Evolutionary conservation across 495 filamentous ascomycete species (phyloP).

Genomic region (Thermothielavioides terrestris): DNA sequence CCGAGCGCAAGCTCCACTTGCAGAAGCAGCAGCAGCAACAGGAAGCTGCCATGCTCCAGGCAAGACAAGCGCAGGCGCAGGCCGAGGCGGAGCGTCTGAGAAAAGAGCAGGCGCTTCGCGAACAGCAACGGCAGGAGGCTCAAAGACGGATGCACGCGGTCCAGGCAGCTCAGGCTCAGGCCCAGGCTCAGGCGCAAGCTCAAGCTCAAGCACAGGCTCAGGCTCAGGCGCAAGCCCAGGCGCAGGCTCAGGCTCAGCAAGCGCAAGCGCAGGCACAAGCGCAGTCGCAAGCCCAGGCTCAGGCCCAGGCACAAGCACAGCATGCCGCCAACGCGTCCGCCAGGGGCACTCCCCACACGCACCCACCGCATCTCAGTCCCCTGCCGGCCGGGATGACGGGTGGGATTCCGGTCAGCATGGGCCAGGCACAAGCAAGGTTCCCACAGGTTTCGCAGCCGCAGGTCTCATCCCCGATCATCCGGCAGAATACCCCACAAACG

Average conservation of each 20-base stretch:
- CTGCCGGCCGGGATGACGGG: conserved; percentile 21
- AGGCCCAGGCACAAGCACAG: conserved; percentile 35
- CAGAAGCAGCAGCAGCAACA: conserved; percentile 33
- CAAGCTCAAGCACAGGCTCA: conserved; percentile 34
- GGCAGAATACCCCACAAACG: conserved; percentile 70
- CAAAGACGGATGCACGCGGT: conserved; percentile 6
- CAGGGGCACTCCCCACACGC: conserved; percentile 28
- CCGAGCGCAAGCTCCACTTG: conserved; percentile 52
- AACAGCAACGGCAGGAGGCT: conserved; percentile 10
- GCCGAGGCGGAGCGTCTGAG: conserved; percentile 24
- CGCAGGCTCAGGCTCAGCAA: conserved; percentile 47
- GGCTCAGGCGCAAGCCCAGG: conserved; percentile 27
- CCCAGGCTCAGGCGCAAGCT: conserved; percentile 26
- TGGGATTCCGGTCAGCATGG: conserved; percentile 39
- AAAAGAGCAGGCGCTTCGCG: conserved; percentile 20
- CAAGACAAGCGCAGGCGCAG: conserved; percentile 24
- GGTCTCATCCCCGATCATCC: conserved; percentile 68
- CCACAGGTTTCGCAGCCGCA: conserved; percentile 56
- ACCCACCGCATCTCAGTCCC: conserved; percentile 34
- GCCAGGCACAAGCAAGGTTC: conserved; percentile 50
- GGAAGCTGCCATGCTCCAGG: conserved; percentile 5
- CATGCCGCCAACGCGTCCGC: conserved; percentile 28
- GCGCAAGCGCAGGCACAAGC: conserved; percentile 37
- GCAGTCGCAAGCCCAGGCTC: conserved; percentile 45
- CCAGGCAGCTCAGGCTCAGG: conserved; percentile 17